phyloP scores from a whole-genome alignment of 768 basidiomycete genomes.

The Tricholoma sp. region DNA sequence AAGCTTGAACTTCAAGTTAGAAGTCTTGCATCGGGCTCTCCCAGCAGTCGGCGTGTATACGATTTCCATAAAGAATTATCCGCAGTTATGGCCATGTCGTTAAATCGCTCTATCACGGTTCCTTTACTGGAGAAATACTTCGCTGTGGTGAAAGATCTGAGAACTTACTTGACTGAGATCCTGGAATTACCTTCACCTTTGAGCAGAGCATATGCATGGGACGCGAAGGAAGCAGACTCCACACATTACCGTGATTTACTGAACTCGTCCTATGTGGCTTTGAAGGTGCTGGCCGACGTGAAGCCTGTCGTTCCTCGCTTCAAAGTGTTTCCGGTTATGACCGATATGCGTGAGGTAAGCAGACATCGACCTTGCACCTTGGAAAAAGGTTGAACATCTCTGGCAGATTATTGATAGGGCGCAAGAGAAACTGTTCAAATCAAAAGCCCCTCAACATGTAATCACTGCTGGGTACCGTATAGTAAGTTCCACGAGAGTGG shows the following conservation, averaged over 20 bases:
- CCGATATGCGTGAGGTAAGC: constrained; percentile 52
- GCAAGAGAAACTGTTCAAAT: constrained; percentile 49
- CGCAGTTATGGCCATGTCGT: not conserved
- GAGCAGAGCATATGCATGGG: constrained; percentile 7
- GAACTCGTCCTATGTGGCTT: constrained; percentile 42
- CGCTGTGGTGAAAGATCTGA: constrained; percentile 31
- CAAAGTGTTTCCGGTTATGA: constrained; percentile 32
- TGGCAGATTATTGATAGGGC: constrained; percentile 56
- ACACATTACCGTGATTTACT: constrained; percentile 32
- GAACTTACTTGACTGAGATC: constrained; percentile 34
- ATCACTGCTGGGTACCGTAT: constrained; percentile 63
- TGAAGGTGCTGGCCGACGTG: constrained; percentile 15
- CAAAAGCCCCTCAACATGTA: constrained; percentile 44
- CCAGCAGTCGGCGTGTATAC: too few relatives aligned
- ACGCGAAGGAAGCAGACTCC: constrained; percentile 20
- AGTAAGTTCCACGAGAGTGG: constrained; percentile 32
- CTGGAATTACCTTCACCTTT: constrained; percentile 16
- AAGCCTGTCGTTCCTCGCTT: constrained; percentile 16
- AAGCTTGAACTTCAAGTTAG: too few relatives aligned
- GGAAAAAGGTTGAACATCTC: not conserved
- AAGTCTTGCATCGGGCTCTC: too few relatives aligned
- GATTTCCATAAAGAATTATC: not conserved
- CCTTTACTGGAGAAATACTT: constrained; percentile 42
- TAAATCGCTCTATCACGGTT: constrained; percentile 10
- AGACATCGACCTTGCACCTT: not conserved